These are phyloP conservation scores for Claviceps sp. DNA, from an alignment of 2,329 filamentous ascomycete species.

Conservation along the genomic window DNA sequence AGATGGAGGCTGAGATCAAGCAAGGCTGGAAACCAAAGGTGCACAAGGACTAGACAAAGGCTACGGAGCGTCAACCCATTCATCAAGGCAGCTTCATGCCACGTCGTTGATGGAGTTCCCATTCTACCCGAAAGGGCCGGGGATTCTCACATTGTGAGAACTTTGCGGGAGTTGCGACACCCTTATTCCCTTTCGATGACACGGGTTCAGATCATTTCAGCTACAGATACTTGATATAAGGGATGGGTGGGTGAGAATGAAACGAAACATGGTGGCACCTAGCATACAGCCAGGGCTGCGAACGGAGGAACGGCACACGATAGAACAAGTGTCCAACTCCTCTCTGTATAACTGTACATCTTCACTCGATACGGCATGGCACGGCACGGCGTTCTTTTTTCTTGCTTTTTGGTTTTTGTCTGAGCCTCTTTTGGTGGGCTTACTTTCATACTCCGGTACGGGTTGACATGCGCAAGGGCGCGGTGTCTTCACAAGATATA, in stretches of 20 bases:
- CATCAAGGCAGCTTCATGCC: background rate
- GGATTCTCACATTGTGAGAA: background rate
- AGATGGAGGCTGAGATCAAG: conserved; percentile 63
- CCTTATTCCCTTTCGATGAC: background rate
- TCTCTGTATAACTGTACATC: conserved; percentile 31
- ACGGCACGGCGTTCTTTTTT: conserved; percentile 28
- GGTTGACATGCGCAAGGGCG: conserved; percentile 11
- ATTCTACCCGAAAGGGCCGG: background rate
- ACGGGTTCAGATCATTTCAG: background rate
- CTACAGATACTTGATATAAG: background rate
- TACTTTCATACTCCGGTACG: background rate
- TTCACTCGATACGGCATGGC: conserved; percentile 42
- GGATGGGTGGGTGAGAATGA: background rate
- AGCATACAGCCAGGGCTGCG: background rate
- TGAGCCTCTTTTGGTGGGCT: background rate
- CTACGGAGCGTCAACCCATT: too few relatives aligned
- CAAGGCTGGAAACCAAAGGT: conserved; percentile 92
- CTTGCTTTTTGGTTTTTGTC: background rate
- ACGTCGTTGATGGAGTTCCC: background rate
- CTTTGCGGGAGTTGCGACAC: background rate
- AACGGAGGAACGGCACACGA: background rate
- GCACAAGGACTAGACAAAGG: conserved; percentile 63
- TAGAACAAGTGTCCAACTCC: conserved; percentile 1
- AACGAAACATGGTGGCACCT: background rate
- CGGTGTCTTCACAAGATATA: background rate